Evolutionary conservation across 1,284 basidiomycete genomes (phyloP).

Genomic region (Cutaneotrichosporon sp.): DNA sequence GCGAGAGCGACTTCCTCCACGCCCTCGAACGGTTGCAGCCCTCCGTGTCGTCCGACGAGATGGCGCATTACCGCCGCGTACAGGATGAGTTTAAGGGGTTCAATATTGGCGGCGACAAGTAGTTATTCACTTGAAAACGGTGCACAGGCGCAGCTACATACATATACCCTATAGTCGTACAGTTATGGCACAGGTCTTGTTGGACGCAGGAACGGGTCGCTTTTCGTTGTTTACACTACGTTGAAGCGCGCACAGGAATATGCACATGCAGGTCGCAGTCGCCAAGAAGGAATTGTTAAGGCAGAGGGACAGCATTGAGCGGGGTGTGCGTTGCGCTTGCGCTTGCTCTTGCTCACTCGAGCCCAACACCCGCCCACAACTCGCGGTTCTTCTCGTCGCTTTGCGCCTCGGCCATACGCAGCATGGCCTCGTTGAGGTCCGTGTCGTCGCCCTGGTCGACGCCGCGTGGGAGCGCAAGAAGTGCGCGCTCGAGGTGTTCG

Average conservation of each 20-base stretch:
- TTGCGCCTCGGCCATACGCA: constrained; percentile 23
- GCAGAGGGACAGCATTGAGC: too few species aligned
- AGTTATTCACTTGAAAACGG: neutral
- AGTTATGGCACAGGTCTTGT: neutral
- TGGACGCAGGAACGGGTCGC: neutral
- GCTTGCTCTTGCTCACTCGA: constrained; percentile 1
- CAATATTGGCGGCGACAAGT: constrained; percentile 29
- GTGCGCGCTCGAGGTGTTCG: constrained; percentile 27
- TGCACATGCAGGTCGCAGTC: too few species aligned
- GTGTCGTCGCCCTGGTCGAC: constrained; percentile 12
- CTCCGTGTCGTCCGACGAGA: constrained; percentile 83
- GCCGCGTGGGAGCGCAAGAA: constrained; percentile 25
- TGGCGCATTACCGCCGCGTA: constrained; percentile 79
- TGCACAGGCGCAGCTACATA: constrained; percentile 1
- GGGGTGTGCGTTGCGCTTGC: too few species aligned
- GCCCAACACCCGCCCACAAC: constrained; percentile 13
- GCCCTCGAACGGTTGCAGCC: constrained; percentile 78
- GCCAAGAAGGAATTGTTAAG: too few species aligned
- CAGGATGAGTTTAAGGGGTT: constrained; percentile 64
- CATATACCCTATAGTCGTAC: constrained; percentile 2
- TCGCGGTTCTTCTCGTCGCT: constrained; percentile 20
- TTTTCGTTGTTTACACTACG: neutral
- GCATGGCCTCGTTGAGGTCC: constrained; percentile 21
- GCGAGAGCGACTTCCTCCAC: constrained; percentile 68
- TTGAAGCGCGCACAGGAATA: too few species aligned